Percentiles rank a stretch among this genome's conserved stretches.
phyloP scores from a whole-genome alignment of 371 early-diverging fungal genomes.

The Conidiobolus incongruus region DNA sequence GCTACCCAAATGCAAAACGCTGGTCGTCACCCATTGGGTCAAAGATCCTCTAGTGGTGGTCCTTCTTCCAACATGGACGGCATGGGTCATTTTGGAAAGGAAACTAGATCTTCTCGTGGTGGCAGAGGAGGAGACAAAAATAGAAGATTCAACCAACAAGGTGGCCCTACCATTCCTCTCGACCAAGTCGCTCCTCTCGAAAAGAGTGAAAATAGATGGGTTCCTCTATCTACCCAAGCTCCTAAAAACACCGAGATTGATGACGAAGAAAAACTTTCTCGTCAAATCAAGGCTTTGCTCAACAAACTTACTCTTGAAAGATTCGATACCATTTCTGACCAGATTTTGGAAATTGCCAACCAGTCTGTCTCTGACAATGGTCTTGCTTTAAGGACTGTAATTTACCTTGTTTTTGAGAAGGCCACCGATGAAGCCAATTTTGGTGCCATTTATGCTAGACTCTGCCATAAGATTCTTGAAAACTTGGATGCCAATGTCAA shows the following conservation, averaged over 20 bases:
- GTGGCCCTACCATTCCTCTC: slow-evolving; percentile 30
- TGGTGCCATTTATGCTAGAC: slow-evolving; percentile 71
- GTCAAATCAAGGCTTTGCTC: slow-evolving; percentile 67
- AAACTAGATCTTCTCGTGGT: slow-evolving; percentile 15
- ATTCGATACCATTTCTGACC: slow-evolving; percentile 61
- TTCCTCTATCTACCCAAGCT: slow-evolving; percentile 23
- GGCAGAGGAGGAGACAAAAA: slow-evolving; percentile 23
- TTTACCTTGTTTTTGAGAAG: slow-evolving; percentile 75
- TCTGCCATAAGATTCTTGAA: slow-evolving; percentile 51
- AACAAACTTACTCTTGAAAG: slow-evolving; percentile 91
- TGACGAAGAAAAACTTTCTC: slow-evolving; percentile 30
- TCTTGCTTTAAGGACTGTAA: slow-evolving; percentile 45
- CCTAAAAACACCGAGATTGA: slow-evolving; percentile 12
- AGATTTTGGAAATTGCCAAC: slow-evolving; percentile 59
- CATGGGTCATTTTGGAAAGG: slow-evolving; percentile 9
- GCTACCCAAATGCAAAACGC: slow-evolving; percentile 15
- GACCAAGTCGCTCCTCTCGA: slow-evolving; percentile 48
- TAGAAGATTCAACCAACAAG: slow-evolving; percentile 18
- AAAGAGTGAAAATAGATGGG: slow-evolving; percentile 67
- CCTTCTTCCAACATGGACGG: slow-evolving; percentile 10
- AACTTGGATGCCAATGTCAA: slow-evolving; percentile 23
- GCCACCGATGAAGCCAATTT: slow-evolving; percentile 85
- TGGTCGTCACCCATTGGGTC: slow-evolving; percentile 10
- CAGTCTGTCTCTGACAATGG: slow-evolving; percentile 46
- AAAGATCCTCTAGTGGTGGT: slow-evolving; percentile 23